These are phyloP conservation scores for Verticillium tricorpus DNA, from an alignment of 2,329 filamentous ascomycete species.

Conservation along the genomic window DNA sequence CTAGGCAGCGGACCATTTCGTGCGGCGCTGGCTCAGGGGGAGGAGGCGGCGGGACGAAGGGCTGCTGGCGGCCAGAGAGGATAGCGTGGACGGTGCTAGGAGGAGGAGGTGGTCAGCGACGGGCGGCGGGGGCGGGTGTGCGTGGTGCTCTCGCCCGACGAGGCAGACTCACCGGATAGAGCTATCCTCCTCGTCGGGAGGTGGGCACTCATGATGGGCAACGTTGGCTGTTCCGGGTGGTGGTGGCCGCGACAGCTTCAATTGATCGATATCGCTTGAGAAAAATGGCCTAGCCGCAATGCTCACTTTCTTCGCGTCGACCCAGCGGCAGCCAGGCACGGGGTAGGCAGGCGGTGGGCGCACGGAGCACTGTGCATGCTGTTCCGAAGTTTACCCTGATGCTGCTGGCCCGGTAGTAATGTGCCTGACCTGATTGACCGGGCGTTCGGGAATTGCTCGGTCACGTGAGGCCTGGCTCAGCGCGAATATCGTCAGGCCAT, in stretches of 20 bases:
- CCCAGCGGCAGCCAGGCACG: not conserved
- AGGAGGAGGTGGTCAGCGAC: not conserved
- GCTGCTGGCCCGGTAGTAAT: not conserved
- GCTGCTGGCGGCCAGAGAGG: not conserved
- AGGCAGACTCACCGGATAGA: not conserved
- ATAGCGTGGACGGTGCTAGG: not conserved
- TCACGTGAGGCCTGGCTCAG: conserved; percentile 4
- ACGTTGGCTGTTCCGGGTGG: not conserved
- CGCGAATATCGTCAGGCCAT: conserved; percentile 6
- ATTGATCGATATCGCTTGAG: not conserved
- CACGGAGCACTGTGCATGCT: not conserved
- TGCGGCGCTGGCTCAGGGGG: conserved; percentile 30
- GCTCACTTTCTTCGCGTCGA: not conserved
- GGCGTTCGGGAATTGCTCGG: not conserved
- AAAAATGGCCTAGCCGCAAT: not conserved
- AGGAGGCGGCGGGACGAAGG: conserved; percentile 12
- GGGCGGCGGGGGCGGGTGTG: not conserved
- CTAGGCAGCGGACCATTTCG: conserved; percentile 36
- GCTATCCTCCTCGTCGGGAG: not conserved
- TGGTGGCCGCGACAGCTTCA: not conserved
- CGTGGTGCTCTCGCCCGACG: too few species aligned
- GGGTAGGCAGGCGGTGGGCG: not conserved
- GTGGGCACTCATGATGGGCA: not conserved
- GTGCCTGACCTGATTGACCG: not conserved
- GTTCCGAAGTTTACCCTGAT: not conserved